Evolutionary conservation across 176 grass and related monocot genomes (phyloP), one percentile per base, ranked within the genome.

Genomic region (Zizania latifolia): DNA sequence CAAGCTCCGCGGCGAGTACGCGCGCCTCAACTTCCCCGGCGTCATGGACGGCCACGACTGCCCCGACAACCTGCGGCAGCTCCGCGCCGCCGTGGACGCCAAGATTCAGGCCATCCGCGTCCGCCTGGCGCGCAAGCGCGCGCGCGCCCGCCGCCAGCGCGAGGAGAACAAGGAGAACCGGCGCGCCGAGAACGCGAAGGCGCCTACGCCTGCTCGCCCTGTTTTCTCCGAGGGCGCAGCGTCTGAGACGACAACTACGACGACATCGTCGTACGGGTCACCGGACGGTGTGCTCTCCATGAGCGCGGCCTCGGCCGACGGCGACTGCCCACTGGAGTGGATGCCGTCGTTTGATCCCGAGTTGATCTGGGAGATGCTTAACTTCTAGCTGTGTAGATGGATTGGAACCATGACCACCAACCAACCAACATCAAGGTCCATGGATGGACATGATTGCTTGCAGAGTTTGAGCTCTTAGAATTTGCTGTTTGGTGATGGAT

Each of bases 11-110:
- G 89, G 95, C 15, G 95, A 99, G 71, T 99, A 94, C 71, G 95
- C 95, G n/a, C 91, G 91, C 76, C 87, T 99, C 85, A 99, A 99
- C 83, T 94, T 94, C 78, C 95, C 95, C 8, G 91, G 85, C n/a
- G 62, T 92, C 62, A 85, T 78, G 61, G 87, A 92, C 71, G 27
- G 29, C 9, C 45, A 32, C 0, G 68, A 75, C n/a, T 86, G 79
- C 79, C 89, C 86, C 26, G 87, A 89, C 5, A 32, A 33, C 38
- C 85, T 99, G 7, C 85, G 83, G 10, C 64, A 36, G 1, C 89
- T 99, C 57, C 57, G 76, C 37, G 76, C 68, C 76, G 76, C 87
- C 43, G 77, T 99, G 1, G 91, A 94, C 68, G 78, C 91, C n/a
- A 99, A 99, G 72, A 99, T 99, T 59, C 91, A 92, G 63, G 75